Evolutionary conservation across 2,329 filamentous ascomycete species (phyloP).

Genomic region (Clarireedia sp.): DNA sequence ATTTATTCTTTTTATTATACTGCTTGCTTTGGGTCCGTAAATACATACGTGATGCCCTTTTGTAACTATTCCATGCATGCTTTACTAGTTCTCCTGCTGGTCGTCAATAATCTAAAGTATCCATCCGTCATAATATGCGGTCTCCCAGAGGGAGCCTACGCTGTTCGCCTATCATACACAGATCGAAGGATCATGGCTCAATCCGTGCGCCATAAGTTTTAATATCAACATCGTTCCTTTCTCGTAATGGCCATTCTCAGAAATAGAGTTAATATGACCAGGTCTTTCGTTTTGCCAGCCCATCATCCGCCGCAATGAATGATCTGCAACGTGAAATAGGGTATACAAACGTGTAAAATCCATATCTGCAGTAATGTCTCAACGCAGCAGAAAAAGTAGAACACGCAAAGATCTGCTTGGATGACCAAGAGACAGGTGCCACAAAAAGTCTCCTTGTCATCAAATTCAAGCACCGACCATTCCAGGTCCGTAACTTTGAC

Average conservation of each 20-base stretch:
- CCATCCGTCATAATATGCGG: slow-evolving; percentile 3
- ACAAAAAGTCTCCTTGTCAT: slow-evolving; percentile 3
- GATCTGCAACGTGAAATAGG: not conserved
- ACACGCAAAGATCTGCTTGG: not conserved
- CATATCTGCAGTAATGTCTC: slow-evolving; percentile 2
- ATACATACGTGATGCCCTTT: slow-evolving; percentile 5
- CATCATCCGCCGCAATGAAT: not conserved
- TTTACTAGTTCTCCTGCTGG: not conserved
- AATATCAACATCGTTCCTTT: slow-evolving; percentile 2
- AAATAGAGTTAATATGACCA: not conserved
- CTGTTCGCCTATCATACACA: slow-evolving; percentile 1
- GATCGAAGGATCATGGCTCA: not conserved
- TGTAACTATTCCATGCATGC: slow-evolving; percentile 5
- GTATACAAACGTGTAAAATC: slow-evolving; percentile 3
- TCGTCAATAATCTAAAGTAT: not conserved
- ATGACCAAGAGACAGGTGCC: not conserved
- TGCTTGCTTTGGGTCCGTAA: slow-evolving; percentile 1
- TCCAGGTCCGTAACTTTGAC: slow-evolving; percentile 45
- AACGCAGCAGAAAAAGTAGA: not conserved
- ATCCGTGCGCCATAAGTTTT: not conserved
- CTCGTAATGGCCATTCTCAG: not conserved
- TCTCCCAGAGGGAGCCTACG: not conserved
- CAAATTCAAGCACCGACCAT: slow-evolving; percentile 45
- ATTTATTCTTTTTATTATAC: slow-evolving; percentile 4
- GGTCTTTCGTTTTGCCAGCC: not conserved